A percentile compares a stretch with the other conserved stretches of the same genome.
Conservation (phyloP, 1,284 basidiomycete species). For the Cutaneotrichosporon curvatum region DNA sequence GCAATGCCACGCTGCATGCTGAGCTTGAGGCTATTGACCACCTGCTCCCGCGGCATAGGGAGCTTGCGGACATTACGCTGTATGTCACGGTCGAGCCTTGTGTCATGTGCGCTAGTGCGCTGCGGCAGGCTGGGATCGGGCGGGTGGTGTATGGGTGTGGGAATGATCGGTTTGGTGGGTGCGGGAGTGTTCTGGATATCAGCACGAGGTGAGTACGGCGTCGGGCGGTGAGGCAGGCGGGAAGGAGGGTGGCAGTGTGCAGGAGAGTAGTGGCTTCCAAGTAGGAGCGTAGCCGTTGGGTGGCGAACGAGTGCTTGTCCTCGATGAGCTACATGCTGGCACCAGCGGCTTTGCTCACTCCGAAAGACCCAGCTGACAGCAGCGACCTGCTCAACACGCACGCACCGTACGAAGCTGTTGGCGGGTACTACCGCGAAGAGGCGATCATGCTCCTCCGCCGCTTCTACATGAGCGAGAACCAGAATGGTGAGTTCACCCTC, state of each 20-base stretch:
- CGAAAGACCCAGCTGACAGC: neutral
- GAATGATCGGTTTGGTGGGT: conserved; percentile 96
- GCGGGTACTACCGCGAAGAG: conserved; percentile 82
- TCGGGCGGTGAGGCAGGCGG: too few species aligned
- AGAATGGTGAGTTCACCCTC: conserved; percentile 61
- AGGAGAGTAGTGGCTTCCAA: too few species aligned
- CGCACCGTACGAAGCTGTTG: conserved; percentile 65
- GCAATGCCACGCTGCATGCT: conserved; percentile 92
- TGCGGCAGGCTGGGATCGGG: conserved; percentile 86
- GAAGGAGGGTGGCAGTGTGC: neutral
- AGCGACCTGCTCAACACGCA: conserved; percentile 57
- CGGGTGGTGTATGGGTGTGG: conserved; percentile 89
- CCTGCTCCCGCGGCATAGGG: conserved; percentile 62
- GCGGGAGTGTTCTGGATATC: conserved; percentile 86
- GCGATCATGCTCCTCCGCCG: conserved; percentile 90
- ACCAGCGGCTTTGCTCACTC: too few species aligned
- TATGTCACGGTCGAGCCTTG: conserved; percentile 99
- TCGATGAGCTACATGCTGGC: too few species aligned
- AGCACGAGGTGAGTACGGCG: conserved; percentile 60
- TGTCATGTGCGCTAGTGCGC: conserved; percentile 96
- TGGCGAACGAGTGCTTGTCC: too few species aligned
- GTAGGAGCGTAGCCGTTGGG: too few species aligned
- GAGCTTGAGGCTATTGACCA: conserved; percentile 94
- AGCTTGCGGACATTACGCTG: conserved; percentile 71
- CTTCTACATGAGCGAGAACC: conserved; percentile 94